Evolutionary conservation across 345 rosid genomes (phyloP), one percentile per base, ranked within the genome.

Genomic region (Camelina hispida): DNA sequence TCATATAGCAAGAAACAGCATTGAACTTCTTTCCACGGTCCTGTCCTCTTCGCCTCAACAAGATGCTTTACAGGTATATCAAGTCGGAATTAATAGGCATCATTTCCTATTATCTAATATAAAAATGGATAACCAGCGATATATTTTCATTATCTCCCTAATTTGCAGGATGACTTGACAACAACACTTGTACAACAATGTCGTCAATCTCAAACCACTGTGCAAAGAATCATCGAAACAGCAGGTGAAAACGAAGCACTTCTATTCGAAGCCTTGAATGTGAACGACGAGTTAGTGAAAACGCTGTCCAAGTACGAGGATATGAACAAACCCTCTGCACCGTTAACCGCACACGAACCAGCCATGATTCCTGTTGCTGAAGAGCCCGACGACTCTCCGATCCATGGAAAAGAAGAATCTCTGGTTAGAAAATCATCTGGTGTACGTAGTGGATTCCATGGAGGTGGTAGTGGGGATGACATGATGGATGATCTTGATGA

Each of bases 401-500:
- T 64, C 57, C 48, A 71, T 37, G 81, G 94, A 88, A 72, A 65
- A 87, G 84, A 82, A 83, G 80, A 84, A 76, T 79, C 91, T 34
- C 83, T 93, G 84, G 62, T 88, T 40, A 85, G 99, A 74, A 93
- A 88, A 82, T 87, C 91, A 14, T 85, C 91, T 4, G 85, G 91
- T 62, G 74, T 83, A 20, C 88, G 83, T 23, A 84, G 83, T 46
- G 89, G 87, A 17, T 59, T 78, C 50, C 77, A 32, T 16, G 81
- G 73, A 51, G 88, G 80, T 77, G 66, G 90, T 63, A 89, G 85
- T 84, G 86, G 83, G 0, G 99, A 96, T 9, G 94, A 85, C 80
- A 86, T 93, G 99, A 88, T 93, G 94, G 99, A 93, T 83, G 99
- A 96, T 80, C 96, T 96, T 2, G 98, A 96, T 75, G 97, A 96